Evolutionary conservation across 257 asterid species (phyloP), one percentile per base, ranked within the genome.

Genomic region (Marsdenia floribunda): DNA sequence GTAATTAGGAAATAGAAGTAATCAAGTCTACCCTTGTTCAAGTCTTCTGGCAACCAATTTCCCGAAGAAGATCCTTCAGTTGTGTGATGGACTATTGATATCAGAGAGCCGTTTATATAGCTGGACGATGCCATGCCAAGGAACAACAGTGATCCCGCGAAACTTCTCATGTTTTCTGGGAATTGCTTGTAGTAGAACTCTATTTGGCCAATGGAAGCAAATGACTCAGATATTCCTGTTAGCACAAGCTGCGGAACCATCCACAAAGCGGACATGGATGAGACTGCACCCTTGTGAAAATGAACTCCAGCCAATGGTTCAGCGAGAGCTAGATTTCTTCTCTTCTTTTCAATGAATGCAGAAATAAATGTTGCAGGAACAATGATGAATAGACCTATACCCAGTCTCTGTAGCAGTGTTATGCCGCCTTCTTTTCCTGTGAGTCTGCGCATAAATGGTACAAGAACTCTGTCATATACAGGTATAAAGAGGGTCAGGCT

Each of bases 101-200:
- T 70, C 82, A 90, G 42, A 65, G 83, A 80, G 26, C 93, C 81
- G 6, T 82, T 85, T 22, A 90, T 47, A 42, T 90, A 92, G 58
- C 80, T 89, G 0, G 96, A 82, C 0, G 76, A 85, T 0, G 97
- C 97, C 86, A 85, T 76, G 15, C 87, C 93, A 70, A 90, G 83
- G 47, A 89, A 89, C 82, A 67, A 76, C 64, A 90, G 82, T 0
- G 97, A 86, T 59, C 93, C 93, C 0, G 89, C 97, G 6, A 92
- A 50, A 75, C 98, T 92, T 84, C 91, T 88, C 96, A 92, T 90
- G 61, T 90, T 90, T 87, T 92, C 98, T 0, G 97, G 98, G 78
- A 89, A 88, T 78, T 92, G 91, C 78, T 87, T 89, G 75, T 90
- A 89, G 76, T 77, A 92, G 53, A 90, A 88, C 64, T 92, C 98